Percentiles rank a stretch among this genome's conserved stretches.
Evolutionary conservation across 2,329 filamentous ascomycete species (phyloP).

Genomic region (Diplodia corticola): DNA sequence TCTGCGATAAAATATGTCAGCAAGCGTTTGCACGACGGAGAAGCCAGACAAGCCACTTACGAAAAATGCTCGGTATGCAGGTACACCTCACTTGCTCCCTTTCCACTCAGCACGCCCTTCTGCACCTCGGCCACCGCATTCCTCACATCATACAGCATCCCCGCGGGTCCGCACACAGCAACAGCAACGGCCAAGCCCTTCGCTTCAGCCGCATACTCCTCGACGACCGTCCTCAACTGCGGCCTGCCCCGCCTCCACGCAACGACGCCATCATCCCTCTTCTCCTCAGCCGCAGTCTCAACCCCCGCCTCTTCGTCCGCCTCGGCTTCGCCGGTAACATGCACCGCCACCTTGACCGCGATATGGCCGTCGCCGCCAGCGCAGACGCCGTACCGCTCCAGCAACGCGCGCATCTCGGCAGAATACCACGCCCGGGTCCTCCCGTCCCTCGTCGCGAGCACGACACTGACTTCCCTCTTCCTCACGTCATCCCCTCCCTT

Average conservation of each 20-base stretch:
- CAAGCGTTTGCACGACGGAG: neutral
- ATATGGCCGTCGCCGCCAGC: neutral
- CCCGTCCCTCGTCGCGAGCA: constrained; percentile 16
- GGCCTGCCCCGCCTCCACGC: neutral
- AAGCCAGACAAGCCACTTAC: neutral
- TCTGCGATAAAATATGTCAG: neutral
- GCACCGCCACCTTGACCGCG: constrained; percentile 2
- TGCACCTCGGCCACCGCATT: constrained; percentile 25
- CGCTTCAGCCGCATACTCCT: neutral
- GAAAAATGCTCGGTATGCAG: constrained; percentile 25
- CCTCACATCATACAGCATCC: constrained; percentile 24
- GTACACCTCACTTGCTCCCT: constrained; percentile 23
- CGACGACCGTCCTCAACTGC: neutral
- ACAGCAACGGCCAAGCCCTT: constrained; percentile 7
- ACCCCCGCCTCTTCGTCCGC: neutral
- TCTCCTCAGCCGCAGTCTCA: neutral
- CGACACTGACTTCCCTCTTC: neutral
- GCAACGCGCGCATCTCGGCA: constrained; percentile 14
- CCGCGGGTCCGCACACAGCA: constrained; percentile 23
- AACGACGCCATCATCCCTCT: neutral
- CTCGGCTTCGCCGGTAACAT: constrained; percentile 8
- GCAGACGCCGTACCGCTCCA: constrained; percentile 6
- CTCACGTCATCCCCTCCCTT: neutral
- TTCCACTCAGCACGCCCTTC: neutral
- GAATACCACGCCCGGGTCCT: constrained; percentile 19